These are phyloP conservation scores for Teratosphaeria zuluensis DNA, from an alignment of 2,329 filamentous ascomycete species.

Conservation along the genomic window DNA sequence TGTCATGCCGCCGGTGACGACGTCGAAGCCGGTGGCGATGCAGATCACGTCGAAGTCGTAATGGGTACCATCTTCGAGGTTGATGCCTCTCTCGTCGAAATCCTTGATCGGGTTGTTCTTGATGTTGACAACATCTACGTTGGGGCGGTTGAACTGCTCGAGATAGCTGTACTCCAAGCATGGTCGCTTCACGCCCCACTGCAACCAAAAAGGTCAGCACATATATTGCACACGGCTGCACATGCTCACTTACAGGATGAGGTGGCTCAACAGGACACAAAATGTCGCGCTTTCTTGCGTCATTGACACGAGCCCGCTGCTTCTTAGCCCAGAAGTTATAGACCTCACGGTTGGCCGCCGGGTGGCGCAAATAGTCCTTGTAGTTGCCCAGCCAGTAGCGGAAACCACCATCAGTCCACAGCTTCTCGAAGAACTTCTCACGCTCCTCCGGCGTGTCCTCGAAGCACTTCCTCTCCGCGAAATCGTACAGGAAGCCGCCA, in stretches of 20 bases:
- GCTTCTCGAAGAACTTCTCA: conserved; percentile 33
- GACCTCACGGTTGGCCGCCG: conserved; percentile 29
- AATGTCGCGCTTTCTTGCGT: conserved; percentile 34
- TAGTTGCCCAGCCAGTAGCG: conserved; percentile 24
- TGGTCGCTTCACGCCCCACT: conserved; percentile 35
- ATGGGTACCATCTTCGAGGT: conserved; percentile 29
- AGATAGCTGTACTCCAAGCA: conserved; percentile 37
- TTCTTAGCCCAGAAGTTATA: conserved; percentile 40
- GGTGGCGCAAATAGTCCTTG: conserved; percentile 23
- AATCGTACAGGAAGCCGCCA: conserved; percentile 51
- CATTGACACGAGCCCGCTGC: conserved; percentile 30
- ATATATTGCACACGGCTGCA: neutral
- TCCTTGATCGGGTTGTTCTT: conserved; percentile 31
- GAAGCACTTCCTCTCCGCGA: conserved; percentile 43
- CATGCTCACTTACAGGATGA: conserved; percentile 19
- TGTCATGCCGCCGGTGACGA: conserved; percentile 23
- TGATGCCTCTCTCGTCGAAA: conserved; percentile 35
- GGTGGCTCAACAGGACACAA: conserved; percentile 32
- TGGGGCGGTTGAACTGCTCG: conserved; percentile 30
- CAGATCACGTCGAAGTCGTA: conserved; percentile 35
- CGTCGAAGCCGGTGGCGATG: conserved; percentile 38
- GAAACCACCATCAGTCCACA: conserved; percentile 30
- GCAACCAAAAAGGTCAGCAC: neutral
- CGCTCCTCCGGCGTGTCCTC: conserved; percentile 34
- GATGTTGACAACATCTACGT: conserved; percentile 34